Base-by-base conservation (phyloP, 345 rosid species). In the Euphorbia pulcherrima region DNA sequence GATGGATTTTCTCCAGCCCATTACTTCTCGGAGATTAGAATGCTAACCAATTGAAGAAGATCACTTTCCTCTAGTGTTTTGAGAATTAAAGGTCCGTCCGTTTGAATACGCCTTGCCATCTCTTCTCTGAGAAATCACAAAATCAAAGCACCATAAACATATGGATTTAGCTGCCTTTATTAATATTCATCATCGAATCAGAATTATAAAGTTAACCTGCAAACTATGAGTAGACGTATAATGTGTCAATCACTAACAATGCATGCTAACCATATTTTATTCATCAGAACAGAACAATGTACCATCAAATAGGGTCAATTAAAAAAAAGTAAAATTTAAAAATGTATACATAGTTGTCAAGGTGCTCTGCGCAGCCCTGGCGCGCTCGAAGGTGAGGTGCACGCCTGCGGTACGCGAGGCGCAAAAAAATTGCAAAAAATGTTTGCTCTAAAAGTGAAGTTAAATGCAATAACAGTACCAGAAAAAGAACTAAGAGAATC, bases 11-110 rank as follows among this genome's bases (percentile, higher is more conserved):
- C 94, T 77, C 80, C 82, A 30, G 84, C 70, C 90, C 86, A 88
- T 80, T 88, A 85, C 83, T 86, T 89, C 71, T 84, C 88, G 28
- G 81, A 77, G 71, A 89, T 77, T 76, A 94, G 69, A 58, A 86
- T 41, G 72, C 83, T 78, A 4, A 87, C 86, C 70, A 93, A 74
- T 30, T 80, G 73, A 75, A 86, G 83, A 37, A 83, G 79, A 74
- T 81, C 85, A 29, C 69, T 37, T 39, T 74, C 74, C 30, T 57
- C 30, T 18, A 90, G 82, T 27, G 83, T 75, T 79, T 77, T 80
- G 59, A 84, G 86, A 60, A 61, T 69, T 52, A 68, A 68, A 67
- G 87, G 97, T 29, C 92, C 91, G 64, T 82, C 86, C 66, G 82
- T 84, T 67, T 68, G 84, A 54, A 90, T 75, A 69, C 78, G 77